A percentile compares a stretch with the other conserved stretches of the same genome.
phyloP scores from a whole-genome alignment of 768 basidiomycete species.

The Tulasnella sp. region DNA sequence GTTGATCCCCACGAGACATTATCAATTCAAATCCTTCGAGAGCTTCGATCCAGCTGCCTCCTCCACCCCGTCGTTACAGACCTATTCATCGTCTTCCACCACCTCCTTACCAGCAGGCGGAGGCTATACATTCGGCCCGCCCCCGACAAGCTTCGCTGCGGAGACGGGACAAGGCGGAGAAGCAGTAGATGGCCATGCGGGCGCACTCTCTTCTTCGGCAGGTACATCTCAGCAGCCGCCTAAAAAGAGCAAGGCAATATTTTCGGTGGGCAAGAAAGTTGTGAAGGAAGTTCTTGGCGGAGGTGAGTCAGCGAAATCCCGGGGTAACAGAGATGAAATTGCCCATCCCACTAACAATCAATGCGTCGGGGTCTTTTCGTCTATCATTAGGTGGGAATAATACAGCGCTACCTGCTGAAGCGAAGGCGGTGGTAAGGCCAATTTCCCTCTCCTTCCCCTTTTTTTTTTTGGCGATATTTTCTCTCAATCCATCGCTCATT shows the following conservation, averaged over 20 bases:
- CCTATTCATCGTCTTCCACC: not conserved
- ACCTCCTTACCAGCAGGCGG: not conserved
- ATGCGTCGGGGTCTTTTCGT: not conserved
- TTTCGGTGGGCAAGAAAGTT: constrained; percentile 11
- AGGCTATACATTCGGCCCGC: constrained; percentile 16
- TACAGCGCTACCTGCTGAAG: not conserved
- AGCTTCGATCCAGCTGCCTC: constrained; percentile 7
- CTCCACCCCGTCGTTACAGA: not conserved
- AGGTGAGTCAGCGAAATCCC: constrained; percentile 18
- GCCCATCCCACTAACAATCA: too few relatives aligned
- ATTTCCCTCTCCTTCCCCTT: not conserved
- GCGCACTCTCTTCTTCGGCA: not conserved
- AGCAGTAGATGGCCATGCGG: not conserved
- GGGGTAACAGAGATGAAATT: not conserved
- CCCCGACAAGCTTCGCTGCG: not conserved
- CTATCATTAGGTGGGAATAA: constrained; percentile 15
- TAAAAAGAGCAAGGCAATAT: constrained; percentile 12
- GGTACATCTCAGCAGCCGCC: not conserved
- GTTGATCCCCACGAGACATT: constrained; percentile 17
- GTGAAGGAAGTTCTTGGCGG: constrained; percentile 20
- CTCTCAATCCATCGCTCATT: not conserved
- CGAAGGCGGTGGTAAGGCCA: constrained; percentile 9
- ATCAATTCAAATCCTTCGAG: constrained; percentile 23
- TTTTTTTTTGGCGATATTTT: too few relatives aligned
- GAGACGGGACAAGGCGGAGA: not conserved